phyloP scores from a whole-genome alignment of 805 yeast genomes.

The Candida chauliodis region DNA sequence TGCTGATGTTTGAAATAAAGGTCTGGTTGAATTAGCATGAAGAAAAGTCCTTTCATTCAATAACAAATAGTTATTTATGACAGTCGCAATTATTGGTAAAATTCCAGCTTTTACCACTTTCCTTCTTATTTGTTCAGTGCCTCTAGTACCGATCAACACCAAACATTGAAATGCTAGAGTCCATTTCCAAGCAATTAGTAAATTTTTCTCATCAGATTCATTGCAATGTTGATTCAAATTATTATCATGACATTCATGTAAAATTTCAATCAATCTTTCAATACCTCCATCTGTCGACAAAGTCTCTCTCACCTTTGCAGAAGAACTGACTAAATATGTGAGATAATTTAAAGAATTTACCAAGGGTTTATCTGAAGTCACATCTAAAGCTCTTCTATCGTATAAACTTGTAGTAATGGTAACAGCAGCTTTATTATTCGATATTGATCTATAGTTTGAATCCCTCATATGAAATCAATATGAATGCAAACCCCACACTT shows the following conservation, averaged over 20 bases:
- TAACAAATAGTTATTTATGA: slow-evolving; percentile 77
- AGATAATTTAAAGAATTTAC: slow-evolving; percentile 89
- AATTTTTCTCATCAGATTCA: slow-evolving; percentile 38
- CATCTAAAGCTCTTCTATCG: slow-evolving; percentile 89
- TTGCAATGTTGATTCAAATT: slow-evolving; percentile 29
- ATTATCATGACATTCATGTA: slow-evolving; percentile 68
- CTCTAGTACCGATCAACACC: slow-evolving; percentile 88
- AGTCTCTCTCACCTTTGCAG: slow-evolving; percentile 88
- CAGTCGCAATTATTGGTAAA: slow-evolving; percentile 86
- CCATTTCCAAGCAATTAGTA: slow-evolving; percentile 95
- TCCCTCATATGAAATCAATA: slow-evolving; percentile 65
- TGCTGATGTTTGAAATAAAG: slow-evolving; percentile 10
- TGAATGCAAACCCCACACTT: not conserved
- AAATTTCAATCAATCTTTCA: slow-evolving; percentile 78
- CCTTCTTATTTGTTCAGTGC: slow-evolving; percentile 79
- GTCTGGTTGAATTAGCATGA: slow-evolving; percentile 25
- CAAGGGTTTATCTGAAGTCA: slow-evolving; percentile 82
- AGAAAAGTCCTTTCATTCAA: slow-evolving; percentile 37
- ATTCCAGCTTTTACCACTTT: slow-evolving; percentile 90
- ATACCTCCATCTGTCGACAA: slow-evolving; percentile 87
- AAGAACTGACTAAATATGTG: slow-evolving; percentile 80
- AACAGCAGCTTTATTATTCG: slow-evolving; percentile 86
- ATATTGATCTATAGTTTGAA: slow-evolving; percentile 75
- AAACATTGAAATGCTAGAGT: slow-evolving; percentile 89
- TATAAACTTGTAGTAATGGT: slow-evolving; percentile 84